Base-by-base conservation (phyloP, 257 asterid species). In the Voacanga thouarsii region DNA sequence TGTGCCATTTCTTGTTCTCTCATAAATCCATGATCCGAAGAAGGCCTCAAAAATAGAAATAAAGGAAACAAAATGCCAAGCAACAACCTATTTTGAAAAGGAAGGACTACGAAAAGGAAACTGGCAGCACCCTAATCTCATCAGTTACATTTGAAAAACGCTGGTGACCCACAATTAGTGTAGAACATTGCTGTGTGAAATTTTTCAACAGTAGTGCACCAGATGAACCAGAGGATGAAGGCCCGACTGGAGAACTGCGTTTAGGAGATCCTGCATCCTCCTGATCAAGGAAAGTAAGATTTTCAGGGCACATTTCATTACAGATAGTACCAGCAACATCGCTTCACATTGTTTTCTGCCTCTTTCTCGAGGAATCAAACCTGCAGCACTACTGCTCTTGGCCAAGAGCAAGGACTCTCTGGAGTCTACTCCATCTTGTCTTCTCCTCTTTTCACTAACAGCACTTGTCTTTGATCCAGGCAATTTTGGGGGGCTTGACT, bases 111-210 rank as follows among this genome's bases (percentile, higher is more conserved):
- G 72, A 18, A 68, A 82, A 71, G 86, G 79, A 55, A 75, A 85
- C 44, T 55, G 81, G 78, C 61, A 77, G 77, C 75, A 92, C 98
- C 97, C 92, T 33, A 64, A 81, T 79, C 76, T 78, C 90, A 79
- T 83, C 87, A 50, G 77, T 23, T 66, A 77, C 71, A 67, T 83
- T 16, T 7, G 77, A 61, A 44, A 85, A 78, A 73, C 37, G 2
- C 37, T 33, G 37, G 37, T 33, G 37, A 33, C 37, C 37, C 37
- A 33, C 2, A 33, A 33, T 33, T 33, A 33, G 37, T 33, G 37
- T 2, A 33, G 37, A 33, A 33, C 2, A 33, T 33, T 33, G 37
- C 2, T 33, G 37, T 1, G 2, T 33, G 37, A 33, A 33, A 33
- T 33, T 33, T 33, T 33, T 2, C 2, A 2, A 1, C 37, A 33